Evolutionary conservation across 148 eudicot genomes (phyloP), one percentile per base, ranked within the genome.

Genomic region (Amaranthus palmeri): DNA sequence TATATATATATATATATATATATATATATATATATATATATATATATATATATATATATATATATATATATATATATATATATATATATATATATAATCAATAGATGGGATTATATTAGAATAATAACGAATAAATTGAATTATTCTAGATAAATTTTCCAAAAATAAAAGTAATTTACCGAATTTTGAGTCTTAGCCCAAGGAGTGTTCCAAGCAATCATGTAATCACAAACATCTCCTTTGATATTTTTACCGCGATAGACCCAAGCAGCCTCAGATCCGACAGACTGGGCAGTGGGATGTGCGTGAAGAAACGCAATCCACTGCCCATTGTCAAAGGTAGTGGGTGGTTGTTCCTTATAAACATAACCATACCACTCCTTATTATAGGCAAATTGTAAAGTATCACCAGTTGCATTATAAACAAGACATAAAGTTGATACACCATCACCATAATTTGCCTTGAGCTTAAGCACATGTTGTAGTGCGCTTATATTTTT

Each of bases 251-350:
- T 64, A 3, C 68, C 68, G 12, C 68, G 68, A n/a, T 10, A 46
- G 52, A 64, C 68, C 4, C 52, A 36, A 45, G 68, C 68, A 6
- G 25, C 68, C 8, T 43, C 49, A 14, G 51, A 64, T 4, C 52
- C 68, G 5, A 8, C 0, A 6, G 52, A 3, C 6, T 8, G 18
- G 62, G 17, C 8, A 42, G 62, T 4, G 15, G 41, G 42, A 9
- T 42, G 8, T 41, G 43, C 43, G 43, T 60, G 63, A 4, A 60
- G 63, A 7, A 60, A 60, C 25, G 63, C 63, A 12, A 60, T 60
- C 63, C 63, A 60, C 9, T 60, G 63, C 2, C 63, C 63, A 36
- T 60, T 60, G 41, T 60, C 63, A 60, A 60, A 60, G 43, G 63
- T 18, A 4, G 25, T 6, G 43, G 63, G 10, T 41, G 63, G 42